Evolutionary conservation across 805 yeast genomes (phyloP).

Genomic region (Tetrapisispora arboricola): DNA sequence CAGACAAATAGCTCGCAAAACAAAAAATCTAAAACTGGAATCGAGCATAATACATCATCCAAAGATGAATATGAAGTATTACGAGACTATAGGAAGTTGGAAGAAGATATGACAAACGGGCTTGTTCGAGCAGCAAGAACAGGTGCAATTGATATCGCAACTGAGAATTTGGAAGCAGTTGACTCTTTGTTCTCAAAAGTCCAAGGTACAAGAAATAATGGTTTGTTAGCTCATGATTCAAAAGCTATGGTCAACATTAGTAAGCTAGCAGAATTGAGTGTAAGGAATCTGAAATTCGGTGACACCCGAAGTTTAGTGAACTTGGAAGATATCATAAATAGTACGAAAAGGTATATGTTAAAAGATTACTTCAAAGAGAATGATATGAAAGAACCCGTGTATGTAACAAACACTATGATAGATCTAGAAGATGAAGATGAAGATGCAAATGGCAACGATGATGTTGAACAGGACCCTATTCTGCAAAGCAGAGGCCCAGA

Average conservation of each 20-base stretch:
- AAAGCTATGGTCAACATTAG: conserved; percentile 51
- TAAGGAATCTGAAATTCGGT: conserved; percentile 51
- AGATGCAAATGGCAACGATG: conserved; percentile 15
- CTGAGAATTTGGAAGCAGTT: conserved; percentile 35
- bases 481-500: conserved; percentile 8
- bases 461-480: too few relatives aligned
- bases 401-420: background rate
- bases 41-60: background rate
- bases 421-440: background rate
- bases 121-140: conserved; percentile 46
- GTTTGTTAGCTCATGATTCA: conserved; percentile 51
- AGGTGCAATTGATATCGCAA: conserved; percentile 44
- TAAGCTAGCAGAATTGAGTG: conserved; percentile 52
- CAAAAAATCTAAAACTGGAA: background rate
- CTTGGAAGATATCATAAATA: conserved; percentile 36
- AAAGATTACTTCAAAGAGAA: conserved; percentile 20
- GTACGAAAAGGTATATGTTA: conserved; percentile 32
- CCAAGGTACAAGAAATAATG: conserved; percentile 30
- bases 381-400: conserved; percentile 11
- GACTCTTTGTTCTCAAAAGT: conserved; percentile 39
- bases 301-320: conserved; percentile 42
- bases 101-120: conserved; percentile 26
- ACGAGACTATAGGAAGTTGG: conserved; percentile 26
- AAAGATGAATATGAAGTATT: conserved; percentile 23
- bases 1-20: background rate